A percentile compares a stretch with the other conserved stretches of the same genome.
Conservation (phyloP, 2,329 filamentous ascomycete species). For the Fusarium beomiforme region DNA sequence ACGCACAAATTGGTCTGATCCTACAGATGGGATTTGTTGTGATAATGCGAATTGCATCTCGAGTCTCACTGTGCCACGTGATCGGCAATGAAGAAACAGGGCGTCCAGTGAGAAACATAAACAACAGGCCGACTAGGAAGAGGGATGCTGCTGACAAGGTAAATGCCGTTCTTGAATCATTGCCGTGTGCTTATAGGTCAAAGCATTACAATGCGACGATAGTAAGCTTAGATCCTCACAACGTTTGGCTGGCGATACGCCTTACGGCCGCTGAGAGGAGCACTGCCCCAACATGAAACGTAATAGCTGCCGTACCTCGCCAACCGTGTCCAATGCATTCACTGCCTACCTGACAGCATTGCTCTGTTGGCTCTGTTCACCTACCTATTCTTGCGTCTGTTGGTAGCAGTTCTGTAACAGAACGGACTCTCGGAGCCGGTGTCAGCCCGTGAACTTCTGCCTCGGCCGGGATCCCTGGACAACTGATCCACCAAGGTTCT, state of each 20-base stretch:
- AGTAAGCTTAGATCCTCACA: background rate
- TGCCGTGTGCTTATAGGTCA: background rate
- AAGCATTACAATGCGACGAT: background rate
- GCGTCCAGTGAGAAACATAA: background rate
- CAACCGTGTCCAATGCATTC: background rate
- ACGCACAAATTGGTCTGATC: background rate
- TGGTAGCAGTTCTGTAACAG: background rate
- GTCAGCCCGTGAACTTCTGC: slow-evolving; percentile 16
- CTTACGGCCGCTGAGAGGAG: background rate
- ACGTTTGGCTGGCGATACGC: background rate
- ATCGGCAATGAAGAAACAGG: background rate
- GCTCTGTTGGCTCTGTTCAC: background rate
- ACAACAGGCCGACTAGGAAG: background rate
- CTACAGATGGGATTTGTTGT: no score
- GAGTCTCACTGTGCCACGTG: background rate
- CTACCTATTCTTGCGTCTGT: background rate
- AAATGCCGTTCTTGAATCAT: background rate
- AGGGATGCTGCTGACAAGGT: background rate
- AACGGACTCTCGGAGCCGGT: slow-evolving; percentile 30
- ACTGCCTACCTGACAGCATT: background rate
- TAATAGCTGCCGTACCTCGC: background rate
- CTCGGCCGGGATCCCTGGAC: slow-evolving; percentile 23
- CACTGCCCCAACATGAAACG: slow-evolving; percentile 12
- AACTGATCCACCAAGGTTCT: slow-evolving; percentile 11
- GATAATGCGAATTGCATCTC: background rate